These are phyloP conservation scores for Tripidium arundinaceum DNA, from an alignment of 202 grass and related monocot genomes.

Conservation along the genomic window DNA sequence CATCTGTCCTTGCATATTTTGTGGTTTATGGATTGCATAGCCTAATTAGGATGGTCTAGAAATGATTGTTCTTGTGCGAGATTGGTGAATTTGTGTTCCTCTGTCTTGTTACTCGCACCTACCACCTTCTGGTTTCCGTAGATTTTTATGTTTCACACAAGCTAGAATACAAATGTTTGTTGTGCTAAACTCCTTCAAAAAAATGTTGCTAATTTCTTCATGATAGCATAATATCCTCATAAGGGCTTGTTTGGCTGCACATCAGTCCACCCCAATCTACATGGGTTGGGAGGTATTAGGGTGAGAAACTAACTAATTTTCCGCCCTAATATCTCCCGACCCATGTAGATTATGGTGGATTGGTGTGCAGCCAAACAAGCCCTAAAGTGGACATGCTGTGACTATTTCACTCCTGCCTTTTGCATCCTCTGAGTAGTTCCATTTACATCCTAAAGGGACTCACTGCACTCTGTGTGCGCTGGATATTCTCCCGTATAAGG, in stretches of 20 bases:
- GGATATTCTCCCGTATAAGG: neutral
- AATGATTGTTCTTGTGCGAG: neutral
- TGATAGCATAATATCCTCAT: constrained; percentile 9
- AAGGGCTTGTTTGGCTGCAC: neutral
- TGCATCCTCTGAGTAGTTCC: neutral
- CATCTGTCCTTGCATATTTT: neutral
- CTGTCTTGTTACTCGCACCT: neutral
- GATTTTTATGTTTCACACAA: constrained; percentile 4
- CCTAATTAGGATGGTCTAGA: constrained; percentile 2
- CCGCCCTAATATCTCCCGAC: neutral
- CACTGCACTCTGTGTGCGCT: neutral
- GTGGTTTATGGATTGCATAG: neutral
- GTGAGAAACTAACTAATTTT: no score
- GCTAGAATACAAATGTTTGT: neutral
- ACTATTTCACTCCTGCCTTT: neutral
- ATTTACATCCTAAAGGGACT: neutral
- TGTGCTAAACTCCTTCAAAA: neutral
- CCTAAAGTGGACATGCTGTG: neutral
- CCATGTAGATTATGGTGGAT: neutral
- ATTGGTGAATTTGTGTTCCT: constrained; percentile 10
- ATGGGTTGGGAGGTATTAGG: neutral
- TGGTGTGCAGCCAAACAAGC: neutral
- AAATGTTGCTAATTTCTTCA: neutral
- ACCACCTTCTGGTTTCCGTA: neutral
- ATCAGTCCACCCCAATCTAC: neutral